These are phyloP conservation scores for Acer saccharum DNA, from an alignment of 345 rosid species.

Conservation along the genomic window DNA sequence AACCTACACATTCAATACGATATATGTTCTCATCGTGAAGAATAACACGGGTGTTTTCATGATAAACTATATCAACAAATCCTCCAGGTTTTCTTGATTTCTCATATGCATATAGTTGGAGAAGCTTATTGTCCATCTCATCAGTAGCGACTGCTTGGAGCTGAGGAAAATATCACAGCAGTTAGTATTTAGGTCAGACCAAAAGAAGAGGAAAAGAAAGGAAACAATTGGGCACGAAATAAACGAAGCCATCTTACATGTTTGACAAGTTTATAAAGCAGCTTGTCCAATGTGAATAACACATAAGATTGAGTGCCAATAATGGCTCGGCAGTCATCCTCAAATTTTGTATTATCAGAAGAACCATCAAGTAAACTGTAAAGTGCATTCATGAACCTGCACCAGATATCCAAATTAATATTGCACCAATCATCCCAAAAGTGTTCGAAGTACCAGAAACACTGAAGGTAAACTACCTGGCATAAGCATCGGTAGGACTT, in stretches of 20 bases:
- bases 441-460: neutral
- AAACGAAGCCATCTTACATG: conserved; percentile 52
- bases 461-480: conserved; percentile 57
- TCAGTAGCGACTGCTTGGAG: conserved; percentile 84
- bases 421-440: neutral
- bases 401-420: conserved; percentile 20
- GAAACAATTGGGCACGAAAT: conserved; percentile 1
- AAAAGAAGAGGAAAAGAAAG: neutral
- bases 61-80: conserved; percentile 69
- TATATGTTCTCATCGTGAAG: conserved; percentile 87
- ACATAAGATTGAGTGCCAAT: conserved; percentile 96
- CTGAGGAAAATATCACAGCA: conserved; percentile 39
- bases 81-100: conserved; percentile 73
- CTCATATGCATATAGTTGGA: conserved; percentile 81
- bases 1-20: conserved; percentile 90
- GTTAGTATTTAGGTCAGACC: conserved; percentile 4
- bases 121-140: conserved; percentile 90
- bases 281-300: conserved; percentile 91
- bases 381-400: conserved; percentile 90
- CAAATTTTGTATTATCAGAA: conserved; percentile 90
- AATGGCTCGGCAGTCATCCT: conserved; percentile 95
- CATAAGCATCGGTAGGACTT: conserved; percentile 70
- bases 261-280: conserved; percentile 86
- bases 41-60: conserved; percentile 82
- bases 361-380: conserved; percentile 93